A percentile compares a stretch with the other conserved stretches of the same genome.
These are phyloP conservation scores for Mariannaea sp. DNA, from an alignment of 2,329 filamentous ascomycete genomes.

Conservation along the genomic window DNA sequence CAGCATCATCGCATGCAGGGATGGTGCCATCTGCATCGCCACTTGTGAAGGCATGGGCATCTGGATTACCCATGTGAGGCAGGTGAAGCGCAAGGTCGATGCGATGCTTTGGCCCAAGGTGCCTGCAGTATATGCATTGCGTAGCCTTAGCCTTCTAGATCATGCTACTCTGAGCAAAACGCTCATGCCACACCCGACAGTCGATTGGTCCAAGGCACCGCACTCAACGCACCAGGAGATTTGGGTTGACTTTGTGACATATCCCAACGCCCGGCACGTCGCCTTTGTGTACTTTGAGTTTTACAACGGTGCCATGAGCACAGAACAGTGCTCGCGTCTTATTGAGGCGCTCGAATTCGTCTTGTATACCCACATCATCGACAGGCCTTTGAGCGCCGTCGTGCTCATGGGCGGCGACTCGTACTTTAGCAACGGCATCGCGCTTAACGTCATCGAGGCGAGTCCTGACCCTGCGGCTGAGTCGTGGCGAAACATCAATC, in stretches of 20 bases:
- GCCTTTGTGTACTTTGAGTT: conserved; percentile 25
- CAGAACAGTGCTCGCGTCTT: conserved; percentile 21
- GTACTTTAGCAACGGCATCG: conserved; percentile 27
- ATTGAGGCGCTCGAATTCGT: conserved; percentile 21
- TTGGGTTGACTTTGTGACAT: conserved; percentile 3
- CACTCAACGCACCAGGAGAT: conserved; percentile 7
- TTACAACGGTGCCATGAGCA: conserved; percentile 28
- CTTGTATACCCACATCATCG: background rate
- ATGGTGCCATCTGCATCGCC: conserved; percentile 9
- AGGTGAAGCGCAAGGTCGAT: conserved; percentile 25
- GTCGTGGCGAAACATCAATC: conserved; percentile 17
- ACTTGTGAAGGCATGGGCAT: conserved; percentile 20
- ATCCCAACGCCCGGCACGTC: conserved; percentile 4
- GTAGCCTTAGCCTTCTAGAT: conserved; percentile 1
- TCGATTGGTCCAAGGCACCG: conserved; percentile 5
- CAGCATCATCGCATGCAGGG: background rate
- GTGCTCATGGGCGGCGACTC: conserved; percentile 25
- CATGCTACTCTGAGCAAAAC: background rate
- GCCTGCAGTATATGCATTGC: conserved; percentile 14
- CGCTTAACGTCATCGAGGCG: conserved; percentile 26
- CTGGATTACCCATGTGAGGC: conserved; percentile 23
- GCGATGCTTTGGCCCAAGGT: conserved; percentile 25
- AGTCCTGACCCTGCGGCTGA: conserved; percentile 16
- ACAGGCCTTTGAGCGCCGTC: conserved; percentile 10
- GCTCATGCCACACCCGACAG: background rate